These are phyloP conservation scores for Solanum arcanum DNA, from an alignment of 257 asterid genomes.

Conservation along the genomic window DNA sequence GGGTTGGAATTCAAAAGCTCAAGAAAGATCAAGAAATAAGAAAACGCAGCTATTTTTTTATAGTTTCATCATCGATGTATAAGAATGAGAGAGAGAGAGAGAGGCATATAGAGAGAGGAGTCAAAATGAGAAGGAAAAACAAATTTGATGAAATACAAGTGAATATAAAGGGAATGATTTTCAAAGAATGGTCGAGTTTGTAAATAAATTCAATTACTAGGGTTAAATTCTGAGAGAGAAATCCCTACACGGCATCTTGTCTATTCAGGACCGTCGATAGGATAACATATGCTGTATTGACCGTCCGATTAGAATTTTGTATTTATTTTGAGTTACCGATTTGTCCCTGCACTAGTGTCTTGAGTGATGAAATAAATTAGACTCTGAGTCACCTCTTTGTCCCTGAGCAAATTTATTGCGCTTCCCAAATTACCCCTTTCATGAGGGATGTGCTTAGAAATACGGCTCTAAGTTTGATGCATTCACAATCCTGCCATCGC, in stretches of 20 bases:
- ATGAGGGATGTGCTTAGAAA: background rate
- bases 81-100: background rate
- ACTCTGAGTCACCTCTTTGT: constrained; percentile 36
- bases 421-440: constrained; percentile 2
- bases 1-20: constrained; percentile 34
- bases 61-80: background rate
- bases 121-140: background rate
- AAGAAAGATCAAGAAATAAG: background rate
- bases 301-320: constrained; percentile 17
- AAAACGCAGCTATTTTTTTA: background rate
- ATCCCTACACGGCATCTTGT: background rate
- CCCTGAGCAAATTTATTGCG: constrained; percentile 4
- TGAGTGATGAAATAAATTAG: constrained; percentile 23
- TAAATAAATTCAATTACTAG: background rate
- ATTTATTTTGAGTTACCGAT: constrained; percentile 16
- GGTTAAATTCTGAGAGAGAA: background rate
- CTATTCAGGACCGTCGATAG: constrained; percentile 8
- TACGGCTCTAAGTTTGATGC: background rate
- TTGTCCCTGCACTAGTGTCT: constrained; percentile 23
- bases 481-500: background rate
- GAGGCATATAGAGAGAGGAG: background rate
- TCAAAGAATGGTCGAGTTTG: background rate
- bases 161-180: background rate
- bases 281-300: background rate
- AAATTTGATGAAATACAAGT: background rate